Base-by-base conservation (phyloP, 805 yeast genomes). In the Sungouiella blattae region DNA sequence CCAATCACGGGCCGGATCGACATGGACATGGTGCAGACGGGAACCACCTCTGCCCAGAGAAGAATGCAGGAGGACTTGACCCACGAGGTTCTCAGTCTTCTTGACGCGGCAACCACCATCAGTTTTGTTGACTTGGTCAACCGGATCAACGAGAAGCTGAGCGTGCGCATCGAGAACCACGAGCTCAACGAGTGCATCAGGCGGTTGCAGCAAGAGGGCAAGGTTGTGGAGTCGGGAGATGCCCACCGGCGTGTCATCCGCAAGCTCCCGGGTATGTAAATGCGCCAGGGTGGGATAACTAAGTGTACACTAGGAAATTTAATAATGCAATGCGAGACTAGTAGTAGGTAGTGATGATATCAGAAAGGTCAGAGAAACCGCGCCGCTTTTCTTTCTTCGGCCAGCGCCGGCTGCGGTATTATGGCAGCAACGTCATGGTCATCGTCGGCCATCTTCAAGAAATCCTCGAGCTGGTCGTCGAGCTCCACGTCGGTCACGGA, bases 21-120 rank as follows among this genome's bases (percentile, higher is more conserved):
- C 57, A 88, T 93, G 96, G 96, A 88, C 58, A 70, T 93, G 57
- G 89, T 93, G 18, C 97, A 91, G 64, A 93, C 98, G 0, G 98
- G 98, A 31, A 88, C 89, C 30, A 85, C 96, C 0, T 73, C 86
- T 2, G 86, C 91, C 3, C 95, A 89, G 58, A 73, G 96, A 59
- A 74, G 79, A 49, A 58, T 81, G 56, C 82, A 79, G 48, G 87
- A 83, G 45, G 95, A 85, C 53, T 67, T 86, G 44, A 69, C 77
- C 11, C 75, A 78, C 39, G 85, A 77, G 43, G 66, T 88, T 4
- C 49, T 80, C 41, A 61, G 64, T 18, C 61, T 78, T 26, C 58
- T 87, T 11, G 79, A 75, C 21, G 75, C 69, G 21, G 62, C 65
- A 17, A 56, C 61, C 18, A 69, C 72, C 15, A 72, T 85, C 29